Evolutionary conservation across 768 basidiomycete species (phyloP), one percentile per base, ranked within the genome.

Genomic region (Naganishia randhawae): DNA sequence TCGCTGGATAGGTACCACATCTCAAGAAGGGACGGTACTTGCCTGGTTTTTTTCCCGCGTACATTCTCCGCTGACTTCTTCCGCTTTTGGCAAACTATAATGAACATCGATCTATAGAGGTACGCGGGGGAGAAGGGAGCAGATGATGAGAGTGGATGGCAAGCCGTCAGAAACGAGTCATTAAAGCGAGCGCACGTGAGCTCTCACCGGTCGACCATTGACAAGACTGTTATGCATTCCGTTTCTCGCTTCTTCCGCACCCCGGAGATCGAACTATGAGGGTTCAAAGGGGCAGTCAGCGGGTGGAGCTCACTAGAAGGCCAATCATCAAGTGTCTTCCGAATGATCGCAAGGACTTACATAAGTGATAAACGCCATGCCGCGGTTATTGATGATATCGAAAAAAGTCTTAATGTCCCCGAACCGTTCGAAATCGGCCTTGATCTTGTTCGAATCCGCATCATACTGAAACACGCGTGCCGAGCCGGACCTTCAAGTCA

Each of bases 331-430:
- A n/a, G n/a, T n/a, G n/a, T n/a, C n/a, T 27, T 9, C 17, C 42
- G 62, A 45, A n/a, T n/a, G 22, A 32, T 41, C 27, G 41, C 25
- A 32, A 25, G n/a, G 8, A 86, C 95, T 85, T 82, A 98, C 96
- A 79, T 91, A 99, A 54, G 95, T 99, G 51, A 98, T 89, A 80
- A 99, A 99, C 16, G 97, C 89, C 91, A 99, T 96, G n/a, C 96
- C 96, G 69, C 96, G 85, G 13, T 90, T 94, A 55, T 87, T 85
- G 71, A 98, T 90, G 22, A 98, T 83, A 81, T 99, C 96, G 80
- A 97, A 98, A 79, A 94, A 97, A 0, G 91, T 93, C 81, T 92
- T 93, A 82, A 98, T 91, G 75, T 92, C 91, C 71, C 96, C 96
- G 76, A 92, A 90, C 68, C 89, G 88, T 81, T 92, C 91, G 80